Evolutionary conservation across 495 filamentous ascomycete genomes (phyloP), one percentile per base, ranked within the genome.

Genomic region (Annulohypoxylon moriforme): DNA sequence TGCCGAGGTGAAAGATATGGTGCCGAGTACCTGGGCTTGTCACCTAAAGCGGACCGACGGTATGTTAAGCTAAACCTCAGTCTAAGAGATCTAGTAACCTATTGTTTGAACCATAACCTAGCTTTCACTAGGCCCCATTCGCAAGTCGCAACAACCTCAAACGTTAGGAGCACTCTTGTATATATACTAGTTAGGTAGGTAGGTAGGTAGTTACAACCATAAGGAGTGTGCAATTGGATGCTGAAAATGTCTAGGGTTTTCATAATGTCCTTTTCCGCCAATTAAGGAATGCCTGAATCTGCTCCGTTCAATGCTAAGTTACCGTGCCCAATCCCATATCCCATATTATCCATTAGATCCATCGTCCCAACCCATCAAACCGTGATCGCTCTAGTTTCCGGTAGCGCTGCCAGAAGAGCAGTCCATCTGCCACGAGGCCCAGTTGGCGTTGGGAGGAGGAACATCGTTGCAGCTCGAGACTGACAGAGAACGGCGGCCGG

Each of bases 351-450:
- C 10, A 29, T 33, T 29, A 55, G 16, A 18, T n/a, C 25, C 25
- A 16, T 6, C 27, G n/a, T 16, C 25, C 14, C 11, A 33, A 2
- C 2, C 24, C 50, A 33, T 16, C 4, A 0, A 55, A 3, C 10
- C 50, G 50, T 16, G 14, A 33, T 9, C 24, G 6, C 16, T 25
- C 11, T 55, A 29, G 36, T 44, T 42, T 59, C 33, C 20, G 40
- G 2, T 18, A 7, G 64, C 56, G 22, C 47, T 20, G 33, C 46
- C 46, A 33, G 55, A 24, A 16, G 62, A 16, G 69, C 68, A 72
- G 16, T 20, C 27, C 24, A 72, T 56, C 22, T 71, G n/a, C 71
- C 71, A 76, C 2, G 74, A 69, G 25, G 8, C 46, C 61, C 61
- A 76, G 60, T 7, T 33, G 36, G 53, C 8, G 46, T 14, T 24